A percentile compares a stretch with the other conserved stretches of the same genome.
Conservation (phyloP, 1,284 basidiomycete species). For the Trichosporon sp. region DNA sequence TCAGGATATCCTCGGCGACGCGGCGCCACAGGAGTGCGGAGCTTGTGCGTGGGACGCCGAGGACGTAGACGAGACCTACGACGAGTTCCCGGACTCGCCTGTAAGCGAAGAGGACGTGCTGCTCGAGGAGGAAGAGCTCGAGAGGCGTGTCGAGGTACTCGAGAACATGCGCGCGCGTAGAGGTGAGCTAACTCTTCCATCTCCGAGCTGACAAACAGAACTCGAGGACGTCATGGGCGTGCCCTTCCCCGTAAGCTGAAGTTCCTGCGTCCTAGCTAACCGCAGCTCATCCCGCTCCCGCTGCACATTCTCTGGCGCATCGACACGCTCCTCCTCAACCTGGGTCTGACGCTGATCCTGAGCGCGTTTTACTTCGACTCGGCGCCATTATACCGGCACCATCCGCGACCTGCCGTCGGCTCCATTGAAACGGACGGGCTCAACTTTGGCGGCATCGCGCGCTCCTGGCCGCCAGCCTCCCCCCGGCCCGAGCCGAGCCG, state of each 20-base stretch:
- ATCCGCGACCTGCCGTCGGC: constrained; percentile 9
- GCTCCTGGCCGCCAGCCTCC: constrained; percentile 27
- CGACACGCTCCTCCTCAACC: constrained; percentile 56
- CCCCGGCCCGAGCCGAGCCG: constrained; percentile 39
- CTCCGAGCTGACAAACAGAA: constrained; percentile 35
- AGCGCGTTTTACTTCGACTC: constrained; percentile 55
- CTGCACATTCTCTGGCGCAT: constrained; percentile 56
- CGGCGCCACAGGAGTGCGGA: constrained; percentile 21
- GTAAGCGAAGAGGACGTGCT: constrained; percentile 30
- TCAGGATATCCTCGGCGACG: constrained; percentile 46
- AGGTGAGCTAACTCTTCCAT: constrained; percentile 35
- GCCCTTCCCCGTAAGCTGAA: constrained; percentile 48
- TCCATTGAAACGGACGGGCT: not conserved
- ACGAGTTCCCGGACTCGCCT: constrained; percentile 23
- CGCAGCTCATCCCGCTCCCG: constrained; percentile 53
- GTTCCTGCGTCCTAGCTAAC: constrained; percentile 12
- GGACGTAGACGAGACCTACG: constrained; percentile 28
- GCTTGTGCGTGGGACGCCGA: constrained; percentile 22
- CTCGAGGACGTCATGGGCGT: constrained; percentile 53
- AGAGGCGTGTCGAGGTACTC: constrained; percentile 50
- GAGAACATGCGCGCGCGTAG: constrained; percentile 51
- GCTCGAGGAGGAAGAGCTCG: constrained; percentile 43
- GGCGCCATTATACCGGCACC: constrained; percentile 50
- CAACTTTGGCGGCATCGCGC: constrained; percentile 11
- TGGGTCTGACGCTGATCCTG: constrained; percentile 56